Conservation (phyloP, 2,329 filamentous ascomycete species). For the Macrophomina phaseolina region DNA sequence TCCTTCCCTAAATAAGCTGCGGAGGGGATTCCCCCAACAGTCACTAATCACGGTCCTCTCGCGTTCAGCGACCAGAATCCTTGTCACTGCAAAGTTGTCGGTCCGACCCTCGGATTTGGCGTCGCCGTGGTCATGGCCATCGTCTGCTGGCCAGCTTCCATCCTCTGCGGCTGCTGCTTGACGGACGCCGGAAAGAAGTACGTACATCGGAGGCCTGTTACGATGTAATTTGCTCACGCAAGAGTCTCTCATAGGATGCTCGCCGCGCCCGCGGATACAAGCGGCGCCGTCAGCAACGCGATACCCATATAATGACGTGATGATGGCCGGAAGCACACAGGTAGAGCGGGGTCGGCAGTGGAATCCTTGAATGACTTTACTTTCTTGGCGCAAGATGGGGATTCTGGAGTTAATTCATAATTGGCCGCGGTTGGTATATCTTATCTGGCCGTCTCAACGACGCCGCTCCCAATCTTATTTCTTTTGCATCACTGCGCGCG, state of each 20-base stretch:
- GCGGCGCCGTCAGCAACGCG: conserved; percentile 55
- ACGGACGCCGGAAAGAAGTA: conserved; percentile 62
- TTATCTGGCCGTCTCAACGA: conserved; percentile 20
- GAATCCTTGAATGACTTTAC: conserved; percentile 2
- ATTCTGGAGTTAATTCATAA: neutral
- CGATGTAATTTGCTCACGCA: neutral
- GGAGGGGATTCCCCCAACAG: neutral
- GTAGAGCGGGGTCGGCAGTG: conserved; percentile 20
- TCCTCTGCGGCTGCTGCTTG: conserved; percentile 63
- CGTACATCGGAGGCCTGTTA: conserved; percentile 37
- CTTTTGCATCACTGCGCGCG: neutral
- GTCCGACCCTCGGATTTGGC: conserved; percentile 60
- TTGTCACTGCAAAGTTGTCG: conserved; percentile 62
- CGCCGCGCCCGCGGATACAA: conserved; percentile 58
- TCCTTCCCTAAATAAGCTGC: conserved; percentile 6
- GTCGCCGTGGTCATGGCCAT: conserved; percentile 58
- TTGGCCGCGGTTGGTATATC: conserved; percentile 17
- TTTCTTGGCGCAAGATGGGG: conserved; percentile 12
- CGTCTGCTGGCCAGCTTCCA: conserved; percentile 60
- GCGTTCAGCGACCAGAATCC: conserved; percentile 59
- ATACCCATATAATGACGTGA: conserved; percentile 51
- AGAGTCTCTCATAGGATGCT: conserved; percentile 51
- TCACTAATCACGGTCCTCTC: neutral
- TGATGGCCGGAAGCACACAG: conserved; percentile 19
- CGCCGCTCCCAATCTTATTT: conserved; percentile 5